These are phyloP conservation scores for Clarireedia paspali DNA, from an alignment of 2,329 filamentous ascomycete species.

Conservation along the genomic window DNA sequence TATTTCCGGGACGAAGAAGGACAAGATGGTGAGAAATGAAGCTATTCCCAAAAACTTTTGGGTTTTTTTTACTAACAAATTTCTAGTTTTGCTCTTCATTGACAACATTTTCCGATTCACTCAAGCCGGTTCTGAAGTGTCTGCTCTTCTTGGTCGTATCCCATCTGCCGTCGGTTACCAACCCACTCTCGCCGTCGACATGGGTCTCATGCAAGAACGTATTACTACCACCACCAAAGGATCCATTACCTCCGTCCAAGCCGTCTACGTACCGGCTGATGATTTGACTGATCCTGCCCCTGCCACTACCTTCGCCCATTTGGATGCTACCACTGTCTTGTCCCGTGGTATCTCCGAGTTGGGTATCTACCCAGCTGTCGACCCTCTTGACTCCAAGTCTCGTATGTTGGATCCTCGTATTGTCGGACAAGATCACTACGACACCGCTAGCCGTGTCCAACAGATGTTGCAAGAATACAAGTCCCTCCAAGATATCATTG, in stretches of 20 bases:
- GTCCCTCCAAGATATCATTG: conserved; percentile 99
- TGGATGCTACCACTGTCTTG: conserved; percentile 99
- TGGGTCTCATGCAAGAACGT: conserved; percentile 99
- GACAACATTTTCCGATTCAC: conserved; percentile 99
- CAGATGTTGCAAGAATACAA: conserved; percentile 99
- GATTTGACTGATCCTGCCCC: conserved; percentile 99
- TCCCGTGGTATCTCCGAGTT: conserved; percentile 99
- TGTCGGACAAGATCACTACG: conserved; percentile 96
- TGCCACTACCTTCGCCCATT: conserved; percentile 98
- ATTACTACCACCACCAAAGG: conserved; percentile 99
- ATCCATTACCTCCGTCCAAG: conserved; percentile 99
- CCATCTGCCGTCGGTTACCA: conserved; percentile 99
- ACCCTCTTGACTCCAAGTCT: conserved; percentile 98
- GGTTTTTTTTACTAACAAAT: conserved; percentile 21
- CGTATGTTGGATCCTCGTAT: conserved; percentile 99
- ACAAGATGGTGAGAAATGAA: conserved; percentile 62
- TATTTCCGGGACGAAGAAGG: conserved; percentile 72
- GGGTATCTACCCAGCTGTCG: conserved; percentile 99
- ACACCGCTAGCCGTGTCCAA: conserved; percentile 89
- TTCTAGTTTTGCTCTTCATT: conserved; percentile 89
- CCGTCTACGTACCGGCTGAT: conserved; percentile 99
- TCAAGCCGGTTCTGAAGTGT: conserved; percentile 99
- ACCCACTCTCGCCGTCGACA: conserved; percentile 95
- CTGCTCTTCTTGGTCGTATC: conserved; percentile 97
- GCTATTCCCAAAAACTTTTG: conserved; percentile 24